Evolutionary conservation across 805 yeast genomes (phyloP), one percentile per base, ranked within the genome.

Genomic region (Trichomonascus vanleenenianus): DNA sequence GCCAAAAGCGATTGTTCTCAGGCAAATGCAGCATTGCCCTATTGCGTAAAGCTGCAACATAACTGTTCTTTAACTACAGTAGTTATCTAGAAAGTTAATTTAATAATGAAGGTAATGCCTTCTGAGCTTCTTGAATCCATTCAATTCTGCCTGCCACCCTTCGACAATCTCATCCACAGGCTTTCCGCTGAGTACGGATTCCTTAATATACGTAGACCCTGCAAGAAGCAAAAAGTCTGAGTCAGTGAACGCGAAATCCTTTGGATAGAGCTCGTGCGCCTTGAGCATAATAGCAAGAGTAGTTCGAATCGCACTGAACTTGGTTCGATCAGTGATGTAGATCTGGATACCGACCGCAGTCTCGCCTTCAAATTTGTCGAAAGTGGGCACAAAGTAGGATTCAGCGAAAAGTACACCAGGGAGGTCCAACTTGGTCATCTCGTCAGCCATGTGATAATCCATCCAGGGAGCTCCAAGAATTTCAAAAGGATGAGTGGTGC

Each of bases 401-500:
- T 46, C 49, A 18, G 42, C 20, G 25, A 19, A 46, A 8, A 42
- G 31, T 10, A 40, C 30, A 11, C 49, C 49, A 7, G 44, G 45
- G 14, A 35, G 15, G 6, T 11, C 11, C 16, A 33, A 27, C 12
- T 18, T 32, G 16, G 37, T 46, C 27, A 46, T 36, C 18, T 11
- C 30, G 10, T 42, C 35, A 15, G 45, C 38, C 19, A 46, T 15
- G 20, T 42, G 32, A 30, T 36, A 46, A 27, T 46, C 49, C 42
- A 46, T 42, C 15, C 22, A 46, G 12, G 49, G 49, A 4, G 45
- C 49, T 4, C 49, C 49, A 3, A 46, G 30, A 3, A 46, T 46
- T 22, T 46, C 49, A 31, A 46, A 46, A 4, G 49, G 49, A 37
- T 46, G 49, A 4, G 49, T 46, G 12, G 49, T 46, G 4, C 49